Percentiles rank a stretch among this genome's conserved stretches.
Evolutionary conservation across 2,329 filamentous ascomycete genomes (phyloP).

Genomic region (Ophiostoma sp.): DNA sequence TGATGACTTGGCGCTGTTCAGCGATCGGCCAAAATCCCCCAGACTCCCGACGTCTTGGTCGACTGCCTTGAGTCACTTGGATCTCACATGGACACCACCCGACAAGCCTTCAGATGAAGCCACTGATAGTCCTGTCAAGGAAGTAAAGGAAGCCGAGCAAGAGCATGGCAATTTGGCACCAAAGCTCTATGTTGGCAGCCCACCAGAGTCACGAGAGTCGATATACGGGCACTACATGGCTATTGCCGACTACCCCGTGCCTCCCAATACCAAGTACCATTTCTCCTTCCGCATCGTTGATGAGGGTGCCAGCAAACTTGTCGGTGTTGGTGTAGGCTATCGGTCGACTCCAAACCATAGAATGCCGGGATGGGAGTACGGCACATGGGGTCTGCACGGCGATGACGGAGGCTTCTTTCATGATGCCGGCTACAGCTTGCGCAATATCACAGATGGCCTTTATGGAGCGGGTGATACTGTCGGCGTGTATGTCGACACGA

Average conservation of each 20-base stretch:
- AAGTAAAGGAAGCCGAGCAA: background rate
- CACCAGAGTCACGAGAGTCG: background rate
- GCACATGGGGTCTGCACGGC: background rate
- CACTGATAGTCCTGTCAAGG: background rate
- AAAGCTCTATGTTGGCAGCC: background rate
- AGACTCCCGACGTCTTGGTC: conserved; percentile 2
- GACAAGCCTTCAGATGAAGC: background rate
- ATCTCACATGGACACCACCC: background rate
- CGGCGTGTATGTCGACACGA: background rate
- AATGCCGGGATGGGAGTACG: background rate
- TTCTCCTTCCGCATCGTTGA: background rate
- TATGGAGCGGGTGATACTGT: background rate
- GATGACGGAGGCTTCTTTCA: background rate
- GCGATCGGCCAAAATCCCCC: background rate
- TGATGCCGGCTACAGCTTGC: background rate
- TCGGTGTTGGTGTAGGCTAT: background rate
- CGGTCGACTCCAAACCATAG: background rate
- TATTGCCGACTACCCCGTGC: background rate
- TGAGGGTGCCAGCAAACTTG: background rate
- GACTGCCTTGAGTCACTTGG: background rate
- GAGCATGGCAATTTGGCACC: background rate
- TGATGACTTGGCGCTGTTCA: background rate
- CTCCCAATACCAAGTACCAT: background rate
- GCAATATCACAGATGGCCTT: background rate
- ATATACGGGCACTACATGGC: background rate